A percentile compares a stretch with the other conserved stretches of the same genome.
Conservation (phyloP, 2,329 filamentous ascomycete genomes). For the Clonostachys solani region DNA sequence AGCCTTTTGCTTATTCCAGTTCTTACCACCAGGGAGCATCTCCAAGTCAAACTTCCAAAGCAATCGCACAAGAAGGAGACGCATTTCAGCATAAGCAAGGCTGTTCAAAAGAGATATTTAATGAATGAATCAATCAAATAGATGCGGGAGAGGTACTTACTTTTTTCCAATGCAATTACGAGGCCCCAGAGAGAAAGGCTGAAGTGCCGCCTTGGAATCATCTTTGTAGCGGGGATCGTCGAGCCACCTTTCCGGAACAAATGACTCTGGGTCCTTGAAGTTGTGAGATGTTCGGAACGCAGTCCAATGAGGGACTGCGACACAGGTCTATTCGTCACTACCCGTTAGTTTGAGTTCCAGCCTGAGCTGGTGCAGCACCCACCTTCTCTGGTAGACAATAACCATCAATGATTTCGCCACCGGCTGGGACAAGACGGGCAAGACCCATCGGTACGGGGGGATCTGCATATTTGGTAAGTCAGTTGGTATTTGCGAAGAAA, state of each 20-base stretch:
- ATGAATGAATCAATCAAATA: no score
- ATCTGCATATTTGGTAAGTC: constrained; percentile 1
- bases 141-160: no score
- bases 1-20: no score
- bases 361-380: no score
- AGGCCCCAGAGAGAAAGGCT: constrained; percentile 16
- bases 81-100: constrained; percentile 22
- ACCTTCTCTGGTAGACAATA: background rate
- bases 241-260: constrained; percentile 31
- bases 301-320: no score
- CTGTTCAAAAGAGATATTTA: constrained; percentile 3
- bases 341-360: no score
- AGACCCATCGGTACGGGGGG: constrained; percentile 5
- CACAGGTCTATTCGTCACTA: no score
- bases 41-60: constrained; percentile 18
- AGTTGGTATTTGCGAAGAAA: background rate
- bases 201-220: constrained; percentile 14
- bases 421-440: background rate
- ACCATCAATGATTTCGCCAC: background rate
- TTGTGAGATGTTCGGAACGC: constrained; percentile 2
- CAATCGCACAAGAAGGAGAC: constrained; percentile 16
- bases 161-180: constrained; percentile 10
- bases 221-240: constrained; percentile 10
- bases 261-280: constrained; percentile 23
- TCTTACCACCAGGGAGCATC: no score